phyloP scores from a whole-genome alignment of 257 asterid species.

The Agastache rugosa region DNA sequence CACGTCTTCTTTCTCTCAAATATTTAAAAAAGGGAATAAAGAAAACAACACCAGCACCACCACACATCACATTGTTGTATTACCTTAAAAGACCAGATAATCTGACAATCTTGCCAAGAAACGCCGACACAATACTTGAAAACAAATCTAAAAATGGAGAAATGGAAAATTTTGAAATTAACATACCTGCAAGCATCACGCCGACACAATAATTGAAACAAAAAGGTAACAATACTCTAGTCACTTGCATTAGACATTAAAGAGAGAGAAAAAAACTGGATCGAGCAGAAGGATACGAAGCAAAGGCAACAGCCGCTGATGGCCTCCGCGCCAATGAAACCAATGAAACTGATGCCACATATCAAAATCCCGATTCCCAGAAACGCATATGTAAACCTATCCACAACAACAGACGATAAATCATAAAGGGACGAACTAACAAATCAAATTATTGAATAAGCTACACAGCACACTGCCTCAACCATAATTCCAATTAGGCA shows the following conservation, averaged over 20 bases:
- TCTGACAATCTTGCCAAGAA: not conserved
- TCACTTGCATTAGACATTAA: slow-evolving; percentile 3
- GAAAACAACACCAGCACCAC: not conserved
- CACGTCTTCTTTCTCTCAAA: not conserved
- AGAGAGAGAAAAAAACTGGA: not conserved
- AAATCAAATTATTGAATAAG: slow-evolving; percentile 16
- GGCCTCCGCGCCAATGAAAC: slow-evolving; percentile 87
- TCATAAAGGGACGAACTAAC: not conserved
- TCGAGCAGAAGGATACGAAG: slow-evolving; percentile 69
- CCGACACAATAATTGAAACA: not conserved
- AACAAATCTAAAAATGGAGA: slow-evolving; percentile 7
- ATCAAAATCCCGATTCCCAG: slow-evolving; percentile 72
- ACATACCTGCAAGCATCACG: slow-evolving; percentile 3
- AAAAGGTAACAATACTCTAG: not conserved
- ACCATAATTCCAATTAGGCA: slow-evolving; percentile 4
- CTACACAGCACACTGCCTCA: slow-evolving; percentile 12
- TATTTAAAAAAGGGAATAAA: not conserved
- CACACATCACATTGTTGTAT: not conserved
- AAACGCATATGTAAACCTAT: slow-evolving; percentile 83
- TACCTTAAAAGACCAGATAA: slow-evolving; percentile 5
- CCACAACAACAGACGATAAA: slow-evolving; percentile 30
- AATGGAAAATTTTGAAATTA: not conserved
- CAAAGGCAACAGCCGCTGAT: slow-evolving; percentile 89
- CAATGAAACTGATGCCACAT: slow-evolving; percentile 63
- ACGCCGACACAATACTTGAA: slow-evolving; percentile 12